Evolutionary conservation across 371 early-diverging fungal species (phyloP), one percentile per base, ranked within the genome.

Genomic region (Mortierella sp.): DNA sequence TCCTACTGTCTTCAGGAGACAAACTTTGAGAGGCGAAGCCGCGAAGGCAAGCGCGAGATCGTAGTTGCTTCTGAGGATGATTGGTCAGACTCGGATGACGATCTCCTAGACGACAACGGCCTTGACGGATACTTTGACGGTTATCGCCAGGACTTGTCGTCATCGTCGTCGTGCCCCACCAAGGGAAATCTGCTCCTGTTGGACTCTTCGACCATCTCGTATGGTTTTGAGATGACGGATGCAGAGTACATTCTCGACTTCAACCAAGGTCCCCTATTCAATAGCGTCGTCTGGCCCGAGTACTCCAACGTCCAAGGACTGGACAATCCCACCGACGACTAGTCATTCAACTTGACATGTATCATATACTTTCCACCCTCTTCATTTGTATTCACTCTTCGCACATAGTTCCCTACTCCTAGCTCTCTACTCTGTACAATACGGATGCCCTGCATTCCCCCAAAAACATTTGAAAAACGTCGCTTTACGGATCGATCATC

Each of bases 211-310:
- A 79, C 79, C 34, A 84, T 81, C 70, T 77, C 79, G 19, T 85
- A 85, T 82, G 86, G 86, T 1, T 85, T 85, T 75, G 80, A 85
- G 63, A 81, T 77, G 48, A 55, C 76, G 11, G 86, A 85, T 50
- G 70, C 76, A 3, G 75, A 81, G 70, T 85, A 85, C 52, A 85
- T 85, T 52, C 80, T 85, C 19, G 80, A 85, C 38, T 82, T 65
- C 57, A 74, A 85, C 57, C 82, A 85, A 73, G 75, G 86, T 0
- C 80, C 82, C 16, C 28, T 85, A 55, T 85, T 85, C 78, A 81
- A 85, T 76, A 82, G 74, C 52, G 80, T 85, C 28, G 77, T 80
- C n/a, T 85, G 86, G 86, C 86, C 86, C 26, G 86, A 85, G 65
- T 85, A 73, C 65, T 79, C 79, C 24, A 68, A 68, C 68, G 21